These are phyloP conservation scores for Ochetophila trinervis DNA, from an alignment of 306 rosid species.

Conservation along the genomic window DNA sequence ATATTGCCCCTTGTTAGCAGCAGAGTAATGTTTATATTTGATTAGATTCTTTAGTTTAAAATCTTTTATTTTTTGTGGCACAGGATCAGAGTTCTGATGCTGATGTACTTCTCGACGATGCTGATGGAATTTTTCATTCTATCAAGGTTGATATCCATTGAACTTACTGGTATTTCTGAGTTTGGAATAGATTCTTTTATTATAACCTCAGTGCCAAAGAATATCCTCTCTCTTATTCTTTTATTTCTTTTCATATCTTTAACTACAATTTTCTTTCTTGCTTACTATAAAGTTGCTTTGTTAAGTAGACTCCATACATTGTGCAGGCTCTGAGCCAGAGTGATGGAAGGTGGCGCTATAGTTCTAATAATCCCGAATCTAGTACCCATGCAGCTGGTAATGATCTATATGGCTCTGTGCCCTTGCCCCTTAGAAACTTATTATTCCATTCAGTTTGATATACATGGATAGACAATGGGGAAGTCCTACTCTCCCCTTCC, in stretches of 20 bases:
- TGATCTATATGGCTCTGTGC: conserved; percentile 11
- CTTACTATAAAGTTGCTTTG: conserved; percentile 1
- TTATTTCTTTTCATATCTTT: background rate
- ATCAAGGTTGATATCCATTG: conserved; percentile 62
- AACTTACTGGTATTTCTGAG: conserved; percentile 12
- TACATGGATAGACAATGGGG: background rate
- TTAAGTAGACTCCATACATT: conserved; percentile 19
- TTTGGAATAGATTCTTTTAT: conserved; percentile 21
- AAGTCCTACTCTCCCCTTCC: background rate
- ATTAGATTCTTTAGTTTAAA: conserved; percentile 18
- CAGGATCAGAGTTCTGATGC: conserved; percentile 72
- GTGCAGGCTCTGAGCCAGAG: conserved; percentile 96
- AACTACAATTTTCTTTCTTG: background rate
- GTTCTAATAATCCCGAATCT: conserved; percentile 84
- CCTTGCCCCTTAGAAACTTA: too few species aligned
- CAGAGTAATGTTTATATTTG: conserved; percentile 12
- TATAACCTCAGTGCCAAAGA: conserved; percentile 22
- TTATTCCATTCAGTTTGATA: too few species aligned
- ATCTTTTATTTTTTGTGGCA: conserved; percentile 6
- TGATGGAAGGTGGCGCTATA: conserved; percentile 98
- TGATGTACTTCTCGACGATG: conserved; percentile 67
- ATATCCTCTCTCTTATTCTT: background rate
- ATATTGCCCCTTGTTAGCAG: conserved; percentile 7
- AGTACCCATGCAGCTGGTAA: conserved; percentile 98
- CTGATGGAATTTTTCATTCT: conserved; percentile 65